Conservation (phyloP, 1,284 basidiomycete species). For the Ustilago shanxiensis region DNA sequence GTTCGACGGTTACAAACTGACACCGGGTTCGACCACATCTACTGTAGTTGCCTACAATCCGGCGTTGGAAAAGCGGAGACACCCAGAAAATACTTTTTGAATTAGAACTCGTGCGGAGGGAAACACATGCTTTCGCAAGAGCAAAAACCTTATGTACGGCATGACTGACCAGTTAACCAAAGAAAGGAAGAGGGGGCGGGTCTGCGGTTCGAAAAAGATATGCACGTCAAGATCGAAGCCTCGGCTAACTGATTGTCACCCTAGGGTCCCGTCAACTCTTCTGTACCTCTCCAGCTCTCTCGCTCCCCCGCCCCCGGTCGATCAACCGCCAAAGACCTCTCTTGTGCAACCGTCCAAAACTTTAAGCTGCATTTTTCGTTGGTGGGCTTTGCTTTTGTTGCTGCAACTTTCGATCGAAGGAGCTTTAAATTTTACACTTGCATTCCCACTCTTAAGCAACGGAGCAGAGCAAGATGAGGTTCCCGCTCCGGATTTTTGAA, state of each 20-base stretch:
- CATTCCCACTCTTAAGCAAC: background rate
- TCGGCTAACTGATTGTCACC: conserved; percentile 12
- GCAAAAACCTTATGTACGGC: conserved; percentile 15
- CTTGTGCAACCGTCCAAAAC: background rate
- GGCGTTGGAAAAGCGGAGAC: background rate
- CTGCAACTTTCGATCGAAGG: conserved; percentile 36
- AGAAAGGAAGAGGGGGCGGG: conserved; percentile 19
- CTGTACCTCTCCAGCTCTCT: background rate
- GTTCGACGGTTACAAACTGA: too few relatives aligned
- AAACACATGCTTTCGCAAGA: background rate
- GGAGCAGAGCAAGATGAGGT: background rate
- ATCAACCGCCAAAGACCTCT: conserved; percentile 1
- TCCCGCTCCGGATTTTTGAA: background rate
- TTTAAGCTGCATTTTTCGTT: background rate
- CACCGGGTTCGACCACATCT: too few relatives aligned
- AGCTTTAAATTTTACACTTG: conserved; percentile 19
- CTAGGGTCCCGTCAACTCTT: background rate
- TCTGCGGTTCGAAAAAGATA: conserved; percentile 27
- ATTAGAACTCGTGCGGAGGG: background rate
- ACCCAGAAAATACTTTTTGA: background rate
- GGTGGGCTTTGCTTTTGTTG: background rate
- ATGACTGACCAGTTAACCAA: background rate
- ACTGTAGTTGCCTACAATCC: too few relatives aligned
- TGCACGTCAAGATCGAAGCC: conserved; percentile 46
- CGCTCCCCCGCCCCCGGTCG: background rate